Conservation (phyloP, 306 rosid species). For the Boehmeria nivea region DNA sequence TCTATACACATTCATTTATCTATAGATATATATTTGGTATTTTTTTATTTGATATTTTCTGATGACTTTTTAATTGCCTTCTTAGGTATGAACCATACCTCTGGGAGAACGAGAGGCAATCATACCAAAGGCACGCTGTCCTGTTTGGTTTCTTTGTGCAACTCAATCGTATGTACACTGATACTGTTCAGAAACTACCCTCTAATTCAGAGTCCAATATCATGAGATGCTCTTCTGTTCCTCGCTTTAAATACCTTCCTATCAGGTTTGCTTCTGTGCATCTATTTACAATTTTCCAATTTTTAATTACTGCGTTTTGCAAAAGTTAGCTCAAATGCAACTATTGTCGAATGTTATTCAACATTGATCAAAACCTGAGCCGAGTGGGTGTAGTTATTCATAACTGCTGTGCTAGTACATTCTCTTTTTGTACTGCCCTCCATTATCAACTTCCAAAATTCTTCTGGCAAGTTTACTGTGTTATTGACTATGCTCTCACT, state of each 20-base stretch:
- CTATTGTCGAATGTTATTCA: slow-evolving; percentile 3
- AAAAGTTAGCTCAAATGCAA: not conserved
- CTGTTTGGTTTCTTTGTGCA: slow-evolving; percentile 98
- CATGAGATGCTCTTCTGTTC: slow-evolving; percentile 90
- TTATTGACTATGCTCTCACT: slow-evolving; percentile 13
- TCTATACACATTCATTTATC: not conserved
- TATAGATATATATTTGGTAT: too few relatives aligned
- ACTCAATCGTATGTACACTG: slow-evolving; percentile 84
- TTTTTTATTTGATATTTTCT: slow-evolving; percentile 4
- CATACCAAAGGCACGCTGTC: slow-evolving; percentile 91
- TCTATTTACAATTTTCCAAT: slow-evolving; percentile 7
- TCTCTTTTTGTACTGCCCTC: too few relatives aligned
- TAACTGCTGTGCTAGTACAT: too few relatives aligned
- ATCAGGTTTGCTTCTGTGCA: slow-evolving; percentile 61
- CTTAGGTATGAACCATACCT: slow-evolving; percentile 88
- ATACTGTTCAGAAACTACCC: slow-evolving; percentile 86
- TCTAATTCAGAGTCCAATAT: slow-evolving; percentile 95
- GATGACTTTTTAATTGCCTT: slow-evolving; percentile 13
- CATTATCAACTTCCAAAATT: not conserved
- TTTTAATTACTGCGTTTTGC: too few relatives aligned
- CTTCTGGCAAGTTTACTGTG: not conserved
- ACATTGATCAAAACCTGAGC: too few relatives aligned
- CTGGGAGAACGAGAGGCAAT: slow-evolving; percentile 94
- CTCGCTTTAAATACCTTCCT: slow-evolving; percentile 98
- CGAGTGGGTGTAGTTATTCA: too few relatives aligned